phyloP scores from a whole-genome alignment of 805 yeast species.

The Candida easanensis region DNA sequence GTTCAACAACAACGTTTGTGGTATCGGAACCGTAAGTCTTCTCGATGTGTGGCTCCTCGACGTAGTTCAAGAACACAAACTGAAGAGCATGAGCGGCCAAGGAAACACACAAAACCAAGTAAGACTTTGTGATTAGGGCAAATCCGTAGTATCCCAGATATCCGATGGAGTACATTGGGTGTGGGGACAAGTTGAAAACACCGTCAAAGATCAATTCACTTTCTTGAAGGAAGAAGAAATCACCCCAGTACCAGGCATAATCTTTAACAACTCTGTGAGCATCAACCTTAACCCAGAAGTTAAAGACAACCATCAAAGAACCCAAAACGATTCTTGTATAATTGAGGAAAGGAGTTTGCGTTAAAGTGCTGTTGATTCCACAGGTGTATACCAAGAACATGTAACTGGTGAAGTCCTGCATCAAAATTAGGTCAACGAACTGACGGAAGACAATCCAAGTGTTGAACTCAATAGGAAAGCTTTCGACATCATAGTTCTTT shows the following conservation, averaged over 20 bases:
- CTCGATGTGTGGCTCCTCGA: conserved; percentile 85
- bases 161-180: conserved; percentile 90
- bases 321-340: conserved; percentile 57
- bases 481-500: conserved; percentile 31
- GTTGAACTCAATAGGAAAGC: conserved; percentile 70
- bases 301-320: conserved; percentile 59
- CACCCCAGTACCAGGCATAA: conserved; percentile 96
- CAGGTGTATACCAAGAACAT: conserved; percentile 51
- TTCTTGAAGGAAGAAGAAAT: conserved; percentile 77
- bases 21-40: conserved; percentile 60
- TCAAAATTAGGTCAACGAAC: conserved; percentile 74
- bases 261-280: conserved; percentile 88
- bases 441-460: conserved; percentile 81
- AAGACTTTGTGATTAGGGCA: conserved; percentile 72
- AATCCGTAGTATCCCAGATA: conserved; percentile 85
- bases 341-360: conserved; percentile 44
- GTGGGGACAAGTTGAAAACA: conserved; percentile 86
- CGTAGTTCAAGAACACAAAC: conserved; percentile 67
- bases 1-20: conserved; percentile 31
- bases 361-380: conserved; percentile 31
- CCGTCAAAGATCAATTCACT: conserved; percentile 79
- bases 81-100: conserved; percentile 74
- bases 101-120: conserved; percentile 65
- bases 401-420: conserved; percentile 82
- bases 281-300: conserved; percentile 81